A percentile compares a stretch with the other conserved stretches of the same genome.
phyloP scores from a whole-genome alignment of 1,284 basidiomycete genomes.

The Agaricales sp. region DNA sequence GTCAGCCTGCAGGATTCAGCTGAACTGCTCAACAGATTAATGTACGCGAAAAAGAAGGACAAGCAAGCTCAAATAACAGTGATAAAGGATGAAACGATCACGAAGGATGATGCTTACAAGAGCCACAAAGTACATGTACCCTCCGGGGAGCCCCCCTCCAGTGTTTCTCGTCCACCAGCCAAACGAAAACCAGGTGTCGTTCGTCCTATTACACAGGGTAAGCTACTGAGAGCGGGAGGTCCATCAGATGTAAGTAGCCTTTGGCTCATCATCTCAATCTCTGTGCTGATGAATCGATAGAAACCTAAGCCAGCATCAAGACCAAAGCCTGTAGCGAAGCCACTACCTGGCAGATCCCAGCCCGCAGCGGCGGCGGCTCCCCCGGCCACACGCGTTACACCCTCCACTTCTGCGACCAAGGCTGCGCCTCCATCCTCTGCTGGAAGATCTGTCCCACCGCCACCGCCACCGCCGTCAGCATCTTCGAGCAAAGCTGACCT shows the following conservation, averaged over 20 bases:
- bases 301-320: constrained; percentile 37
- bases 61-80: constrained; percentile 88
- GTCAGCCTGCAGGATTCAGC: not conserved
- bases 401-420: constrained; percentile 39
- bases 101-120: constrained; percentile 87
- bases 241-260: constrained; percentile 31
- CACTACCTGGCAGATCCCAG: constrained; percentile 43
- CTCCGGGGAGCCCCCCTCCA: constrained; percentile 79
- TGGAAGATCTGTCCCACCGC: constrained; percentile 16
- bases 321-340: constrained; percentile 46
- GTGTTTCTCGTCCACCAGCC: constrained; percentile 75
- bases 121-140: constrained; percentile 85
- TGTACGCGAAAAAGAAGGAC: constrained; percentile 96
- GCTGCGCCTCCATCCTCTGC: constrained; percentile 13
- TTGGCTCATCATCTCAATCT: not conserved
- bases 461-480: constrained; percentile 55
- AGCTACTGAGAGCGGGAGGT: constrained; percentile 70
- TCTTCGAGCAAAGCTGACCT: constrained; percentile 59
- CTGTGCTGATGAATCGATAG: constrained; percentile 14
- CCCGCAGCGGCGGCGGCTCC: constrained; percentile 19
- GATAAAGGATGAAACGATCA: constrained; percentile 80
- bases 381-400: constrained; percentile 19
- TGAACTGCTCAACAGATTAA: constrained; percentile 39
- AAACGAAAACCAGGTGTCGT: constrained; percentile 81
- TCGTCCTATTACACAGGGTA: constrained; percentile 79